Conservation (phyloP, 108 stramenopile genomes). For the Conticribra guillardii region DNA sequence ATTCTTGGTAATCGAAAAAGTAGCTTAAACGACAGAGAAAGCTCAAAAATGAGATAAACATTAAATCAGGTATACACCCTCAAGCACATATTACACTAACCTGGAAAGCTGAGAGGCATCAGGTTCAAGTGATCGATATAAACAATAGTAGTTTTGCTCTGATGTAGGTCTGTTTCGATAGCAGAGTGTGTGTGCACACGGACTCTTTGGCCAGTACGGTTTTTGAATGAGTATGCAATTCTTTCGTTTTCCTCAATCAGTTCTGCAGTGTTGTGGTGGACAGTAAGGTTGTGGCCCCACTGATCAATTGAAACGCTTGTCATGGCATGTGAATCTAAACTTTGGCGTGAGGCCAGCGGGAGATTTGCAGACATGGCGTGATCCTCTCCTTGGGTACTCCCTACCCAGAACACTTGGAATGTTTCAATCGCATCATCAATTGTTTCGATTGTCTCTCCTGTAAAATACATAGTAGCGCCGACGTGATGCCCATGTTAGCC, state of each 20-base stretch:
- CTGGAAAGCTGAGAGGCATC: conserved; percentile 75
- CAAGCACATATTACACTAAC: too few species aligned
- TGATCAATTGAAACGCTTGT: conserved; percentile 15
- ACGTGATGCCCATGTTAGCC: too few species aligned
- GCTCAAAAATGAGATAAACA: too few species aligned
- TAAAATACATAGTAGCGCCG: too few species aligned
- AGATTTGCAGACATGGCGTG: background rate
- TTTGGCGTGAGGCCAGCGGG: background rate
- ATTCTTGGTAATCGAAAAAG: conserved; percentile 85
- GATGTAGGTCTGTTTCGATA: conserved; percentile 27
- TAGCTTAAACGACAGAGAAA: too few species aligned
- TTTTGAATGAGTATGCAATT: conserved; percentile 89
- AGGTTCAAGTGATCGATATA: conserved; percentile 84
- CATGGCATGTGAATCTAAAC: background rate
- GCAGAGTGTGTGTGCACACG: conserved; percentile 75
- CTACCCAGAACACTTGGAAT: conserved; percentile 38
- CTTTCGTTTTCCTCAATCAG: conserved; percentile 63
- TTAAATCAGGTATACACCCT: too few species aligned
- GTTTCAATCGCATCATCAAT: conserved; percentile 77
- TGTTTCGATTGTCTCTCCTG: conserved; percentile 79
- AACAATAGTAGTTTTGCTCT: conserved; percentile 45
- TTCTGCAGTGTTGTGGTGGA: conserved; percentile 71
- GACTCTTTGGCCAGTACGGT: conserved; percentile 88
- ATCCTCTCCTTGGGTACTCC: background rate
- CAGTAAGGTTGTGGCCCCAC: conserved; percentile 26